Conservation (phyloP, 139 green algal genomes). For the Closterium sp. region DNA sequence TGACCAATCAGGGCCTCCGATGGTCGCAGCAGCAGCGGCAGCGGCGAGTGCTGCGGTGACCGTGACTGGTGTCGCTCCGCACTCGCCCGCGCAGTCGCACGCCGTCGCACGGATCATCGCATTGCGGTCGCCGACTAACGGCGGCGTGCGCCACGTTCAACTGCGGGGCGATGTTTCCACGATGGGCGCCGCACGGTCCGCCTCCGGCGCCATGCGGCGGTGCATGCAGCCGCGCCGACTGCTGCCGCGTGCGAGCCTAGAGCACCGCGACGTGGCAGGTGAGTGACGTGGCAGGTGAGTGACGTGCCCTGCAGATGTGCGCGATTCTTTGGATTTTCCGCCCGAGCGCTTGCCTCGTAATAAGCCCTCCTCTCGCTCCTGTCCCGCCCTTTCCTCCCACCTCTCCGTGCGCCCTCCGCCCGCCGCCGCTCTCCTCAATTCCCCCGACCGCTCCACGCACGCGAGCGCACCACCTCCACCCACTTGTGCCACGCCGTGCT, state of each 20-base stretch:
- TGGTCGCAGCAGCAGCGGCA: not conserved
- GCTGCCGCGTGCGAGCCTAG: not conserved
- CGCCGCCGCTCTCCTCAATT: too few species aligned
- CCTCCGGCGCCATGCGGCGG: not conserved
- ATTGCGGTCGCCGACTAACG: not conserved
- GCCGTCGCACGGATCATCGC: not conserved
- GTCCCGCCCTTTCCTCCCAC: too few species aligned
- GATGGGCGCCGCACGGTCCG: not conserved
- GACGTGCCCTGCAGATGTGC: not conserved
- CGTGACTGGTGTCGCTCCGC: not conserved
- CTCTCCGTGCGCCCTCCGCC: too few species aligned
- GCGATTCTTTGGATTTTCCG: too few species aligned
- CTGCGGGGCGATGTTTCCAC: not conserved
- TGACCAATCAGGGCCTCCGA: too few species aligned
- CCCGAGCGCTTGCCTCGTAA: too few species aligned
- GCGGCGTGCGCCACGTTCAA: not conserved
- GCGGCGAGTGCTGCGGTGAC: not conserved
- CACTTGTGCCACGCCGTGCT: too few species aligned
- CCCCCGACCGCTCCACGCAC: too few species aligned
- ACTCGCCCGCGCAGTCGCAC: not conserved
- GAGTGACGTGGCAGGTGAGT: not conserved
- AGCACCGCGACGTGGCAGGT: not conserved
- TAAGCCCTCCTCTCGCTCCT: too few species aligned
- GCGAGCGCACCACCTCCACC: too few species aligned
- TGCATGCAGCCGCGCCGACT: not conserved